Base-by-base conservation (phyloP, 108 stramenopile genomes). In the Phaeodactylum tricornutum region DNA sequence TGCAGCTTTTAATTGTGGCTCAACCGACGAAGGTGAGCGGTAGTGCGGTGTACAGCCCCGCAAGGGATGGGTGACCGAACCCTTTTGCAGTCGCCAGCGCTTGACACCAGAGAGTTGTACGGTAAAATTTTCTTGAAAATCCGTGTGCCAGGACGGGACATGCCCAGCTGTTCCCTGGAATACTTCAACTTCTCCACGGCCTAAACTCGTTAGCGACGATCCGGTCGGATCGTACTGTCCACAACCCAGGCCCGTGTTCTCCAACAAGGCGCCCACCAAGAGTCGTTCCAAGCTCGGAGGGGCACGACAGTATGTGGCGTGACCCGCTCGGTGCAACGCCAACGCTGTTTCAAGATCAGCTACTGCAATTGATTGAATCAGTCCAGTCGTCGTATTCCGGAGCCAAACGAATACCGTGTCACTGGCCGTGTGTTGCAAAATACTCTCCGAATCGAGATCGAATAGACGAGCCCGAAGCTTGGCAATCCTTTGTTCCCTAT, bases 111-210 rank as follows among this genome's bases (percentile, higher is more conserved):
- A 66, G 26, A 96, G 45, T 57, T 93, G 92, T 36, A 96, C 62
- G 20, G 94, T 96, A 47, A 96, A 92, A 50, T 96, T 96, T 53
- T 96, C 89, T 64, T 96, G 94, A 58, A 96, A 96, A 49, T 96
- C 94, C 34, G 61, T 81, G 40, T 96, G 94, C 74, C 84, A 92
- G 19, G 75, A 74, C 4, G 92, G 93, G 1, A 68, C 32, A 44
- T 84, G 77, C 7, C 47, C 62, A 14, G 58, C 37, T 33, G 57
- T 59, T 29, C 69, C 56, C n/a, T 65, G 59, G 54, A 96, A 96
- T 12, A 84, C 52, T 62, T 96, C 94, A 30, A 96, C 87, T 64
- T 96, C 94, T 5, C 91, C 91, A 14, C 85, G 57, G 20, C 78
- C 87, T 55, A 90, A n/a, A 26, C 30, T 17, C 19, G 40, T 11